These are phyloP conservation scores for Acanthochlamys bracteata DNA, from an alignment of 106 monocot species.

Conservation along the genomic window DNA sequence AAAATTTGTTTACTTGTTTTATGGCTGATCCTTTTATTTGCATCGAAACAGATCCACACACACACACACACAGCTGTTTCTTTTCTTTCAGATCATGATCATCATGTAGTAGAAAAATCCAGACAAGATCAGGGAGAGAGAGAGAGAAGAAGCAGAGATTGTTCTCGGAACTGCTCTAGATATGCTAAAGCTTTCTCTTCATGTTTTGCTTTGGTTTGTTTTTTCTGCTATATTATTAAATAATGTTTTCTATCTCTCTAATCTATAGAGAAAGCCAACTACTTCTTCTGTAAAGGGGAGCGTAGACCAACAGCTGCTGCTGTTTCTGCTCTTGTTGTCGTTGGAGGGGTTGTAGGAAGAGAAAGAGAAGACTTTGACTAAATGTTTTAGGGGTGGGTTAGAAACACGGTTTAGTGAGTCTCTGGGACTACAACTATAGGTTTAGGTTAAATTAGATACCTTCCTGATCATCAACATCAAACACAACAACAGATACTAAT, in stretches of 20 bases:
- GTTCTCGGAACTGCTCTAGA: not conserved
- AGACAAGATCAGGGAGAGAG: not conserved
- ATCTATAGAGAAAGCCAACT: not conserved
- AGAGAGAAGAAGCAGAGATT: not conserved
- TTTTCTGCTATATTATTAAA: too few species aligned
- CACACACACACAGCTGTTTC: too few species aligned
- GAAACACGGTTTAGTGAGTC: not conserved
- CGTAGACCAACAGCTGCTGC: not conserved
- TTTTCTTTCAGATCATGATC: too few species aligned
- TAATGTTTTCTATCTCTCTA: too few species aligned
- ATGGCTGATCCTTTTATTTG: too few species aligned
- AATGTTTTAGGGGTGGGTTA: too few species aligned
- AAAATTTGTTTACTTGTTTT: not conserved
- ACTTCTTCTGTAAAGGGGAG: not conserved
- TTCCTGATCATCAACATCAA: too few species aligned
- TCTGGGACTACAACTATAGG: not conserved
- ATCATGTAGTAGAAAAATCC: not conserved
- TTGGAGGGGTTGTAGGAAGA: slow-evolving; percentile 1
- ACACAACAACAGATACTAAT: too few species aligned
- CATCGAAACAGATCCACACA: not conserved
- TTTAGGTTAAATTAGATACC: not conserved
- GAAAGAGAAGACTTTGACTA: not conserved
- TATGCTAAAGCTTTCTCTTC: too few species aligned
- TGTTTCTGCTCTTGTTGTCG: not conserved
- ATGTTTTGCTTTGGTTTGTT: too few species aligned